These are phyloP conservation scores for Aspergillus vadensis DNA, from an alignment of 2,329 filamentous ascomycete genomes.

Conservation along the genomic window DNA sequence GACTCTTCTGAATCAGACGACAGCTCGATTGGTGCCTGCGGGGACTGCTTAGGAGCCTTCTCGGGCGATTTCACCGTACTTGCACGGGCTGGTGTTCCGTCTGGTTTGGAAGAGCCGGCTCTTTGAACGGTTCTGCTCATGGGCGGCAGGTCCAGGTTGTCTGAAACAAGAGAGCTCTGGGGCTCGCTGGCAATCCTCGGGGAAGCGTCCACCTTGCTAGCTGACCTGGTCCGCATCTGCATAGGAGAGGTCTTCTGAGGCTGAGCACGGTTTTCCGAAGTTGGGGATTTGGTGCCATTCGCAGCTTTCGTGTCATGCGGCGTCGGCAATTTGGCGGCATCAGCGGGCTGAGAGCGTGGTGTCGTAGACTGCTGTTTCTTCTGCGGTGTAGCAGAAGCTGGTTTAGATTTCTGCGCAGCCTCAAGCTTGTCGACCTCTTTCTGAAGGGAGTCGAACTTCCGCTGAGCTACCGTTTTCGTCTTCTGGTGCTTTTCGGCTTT, in stretches of 20 bases:
- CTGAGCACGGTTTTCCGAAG: background rate
- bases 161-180: background rate
- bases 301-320: background rate
- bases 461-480: background rate
- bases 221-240: background rate
- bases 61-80: background rate
- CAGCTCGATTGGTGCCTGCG: background rate
- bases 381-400: background rate
- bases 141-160: background rate
- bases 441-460: conserved; percentile 4
- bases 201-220: background rate
- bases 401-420: conserved; percentile 2
- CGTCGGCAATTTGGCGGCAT: background rate
- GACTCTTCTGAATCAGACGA: conserved; percentile 5
- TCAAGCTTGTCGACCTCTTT: conserved; percentile 18
- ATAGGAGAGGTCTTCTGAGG: background rate
- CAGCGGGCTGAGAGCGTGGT: background rate
- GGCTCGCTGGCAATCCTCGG: background rate
- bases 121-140: background rate
- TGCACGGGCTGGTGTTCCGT: background rate
- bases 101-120: background rate
- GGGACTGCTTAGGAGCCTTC: background rate
- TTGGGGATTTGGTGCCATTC: background rate
- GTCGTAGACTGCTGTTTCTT: background rate
- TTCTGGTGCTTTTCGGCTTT: background rate